These are phyloP conservation scores for Imleria badia DNA, from an alignment of 768 basidiomycete species.

Conservation along the genomic window DNA sequence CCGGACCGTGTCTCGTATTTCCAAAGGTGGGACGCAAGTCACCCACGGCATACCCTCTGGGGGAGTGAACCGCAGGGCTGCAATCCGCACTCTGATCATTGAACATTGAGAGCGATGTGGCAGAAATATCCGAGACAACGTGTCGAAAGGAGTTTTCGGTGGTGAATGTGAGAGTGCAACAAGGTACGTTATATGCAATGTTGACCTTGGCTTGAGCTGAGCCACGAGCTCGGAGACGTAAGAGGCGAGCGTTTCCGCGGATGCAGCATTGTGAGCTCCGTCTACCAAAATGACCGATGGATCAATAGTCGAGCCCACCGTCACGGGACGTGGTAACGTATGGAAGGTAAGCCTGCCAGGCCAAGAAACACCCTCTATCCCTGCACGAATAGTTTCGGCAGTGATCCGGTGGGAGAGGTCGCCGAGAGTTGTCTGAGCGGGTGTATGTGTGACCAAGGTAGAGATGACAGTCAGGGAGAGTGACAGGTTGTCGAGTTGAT, in stretches of 20 bases:
- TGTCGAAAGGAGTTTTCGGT: slow-evolving; percentile 74
- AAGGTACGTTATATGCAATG: slow-evolving; percentile 63
- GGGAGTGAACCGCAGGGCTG: slow-evolving; percentile 62
- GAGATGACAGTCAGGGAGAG: slow-evolving; percentile 64
- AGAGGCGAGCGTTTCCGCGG: slow-evolving; percentile 60
- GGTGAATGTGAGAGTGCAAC: slow-evolving; percentile 85
- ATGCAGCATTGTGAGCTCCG: slow-evolving; percentile 91
- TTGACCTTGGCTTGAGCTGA: slow-evolving; percentile 19
- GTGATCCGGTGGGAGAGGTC: slow-evolving; percentile 40
- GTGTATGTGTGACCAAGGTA: slow-evolving; percentile 46
- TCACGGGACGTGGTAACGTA: slow-evolving; percentile 24
- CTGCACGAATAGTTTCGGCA: slow-evolving; percentile 47
- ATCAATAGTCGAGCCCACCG: slow-evolving; percentile 8
- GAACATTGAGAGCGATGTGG: slow-evolving; percentile 29
- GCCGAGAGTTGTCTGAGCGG: slow-evolving; percentile 22
- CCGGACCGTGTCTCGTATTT: slow-evolving; percentile 47
- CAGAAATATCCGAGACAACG: slow-evolving; percentile 64
- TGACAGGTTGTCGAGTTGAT: slow-evolving; percentile 86
- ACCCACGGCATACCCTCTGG: slow-evolving; percentile 98
- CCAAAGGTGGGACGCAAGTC: slow-evolving; percentile 51
- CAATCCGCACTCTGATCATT: slow-evolving; percentile 44
- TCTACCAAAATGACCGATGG: slow-evolving; percentile 67
- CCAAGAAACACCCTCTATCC: slow-evolving; percentile 68
- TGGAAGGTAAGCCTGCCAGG: slow-evolving; percentile 82
- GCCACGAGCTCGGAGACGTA: slow-evolving; percentile 49